A percentile compares a stretch with the other conserved stretches of the same genome.
These are phyloP conservation scores for Lentinula aciculospora DNA, from an alignment of 768 basidiomycete species.

Conservation along the genomic window DNA sequence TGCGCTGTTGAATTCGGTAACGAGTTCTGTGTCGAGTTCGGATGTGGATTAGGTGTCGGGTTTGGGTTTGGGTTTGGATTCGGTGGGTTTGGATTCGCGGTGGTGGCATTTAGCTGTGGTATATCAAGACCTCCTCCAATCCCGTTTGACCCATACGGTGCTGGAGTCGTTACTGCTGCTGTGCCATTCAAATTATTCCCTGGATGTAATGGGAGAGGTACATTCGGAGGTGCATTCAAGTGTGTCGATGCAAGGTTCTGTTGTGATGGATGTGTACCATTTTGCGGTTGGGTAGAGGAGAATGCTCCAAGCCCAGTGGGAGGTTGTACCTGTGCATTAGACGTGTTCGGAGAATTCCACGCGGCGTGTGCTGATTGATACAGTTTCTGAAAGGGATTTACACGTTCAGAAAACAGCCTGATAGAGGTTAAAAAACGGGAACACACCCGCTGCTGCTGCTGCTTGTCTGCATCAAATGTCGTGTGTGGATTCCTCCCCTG, in stretches of 20 bases:
- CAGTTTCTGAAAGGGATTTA: constrained; percentile 47
- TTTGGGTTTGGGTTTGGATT: constrained; percentile 29
- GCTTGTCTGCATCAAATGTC: constrained; percentile 63
- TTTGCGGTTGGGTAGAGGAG: constrained; percentile 28
- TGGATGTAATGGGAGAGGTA: not conserved
- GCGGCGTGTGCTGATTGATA: constrained; percentile 58
- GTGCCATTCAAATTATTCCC: constrained; percentile 32
- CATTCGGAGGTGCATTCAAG: constrained; percentile 50
- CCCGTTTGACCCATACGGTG: constrained; percentile 13
- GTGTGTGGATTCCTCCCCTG: constrained; percentile 42
- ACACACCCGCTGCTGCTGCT: constrained; percentile 54
- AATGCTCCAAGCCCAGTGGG: constrained; percentile 6
- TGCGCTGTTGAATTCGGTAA: constrained; percentile 28
- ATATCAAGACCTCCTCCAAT: constrained; percentile 19
- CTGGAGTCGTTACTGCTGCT: constrained; percentile 28
- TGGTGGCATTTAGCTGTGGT: constrained; percentile 18
- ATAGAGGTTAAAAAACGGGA: constrained; percentile 12
- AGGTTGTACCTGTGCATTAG: constrained; percentile 21
- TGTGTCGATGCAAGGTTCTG: constrained; percentile 38
- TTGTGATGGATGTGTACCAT: constrained; percentile 35
- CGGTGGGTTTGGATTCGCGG: constrained; percentile 24
- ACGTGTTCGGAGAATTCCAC: constrained; percentile 53
- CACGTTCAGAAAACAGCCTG: not conserved
- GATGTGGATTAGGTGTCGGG: constrained; percentile 23
- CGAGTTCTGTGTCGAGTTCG: constrained; percentile 16